Percentiles rank a stretch among this genome's conserved stretches.
Conservation (phyloP, 441 rosid genomes). For the Pelargonium hybrid region DNA sequence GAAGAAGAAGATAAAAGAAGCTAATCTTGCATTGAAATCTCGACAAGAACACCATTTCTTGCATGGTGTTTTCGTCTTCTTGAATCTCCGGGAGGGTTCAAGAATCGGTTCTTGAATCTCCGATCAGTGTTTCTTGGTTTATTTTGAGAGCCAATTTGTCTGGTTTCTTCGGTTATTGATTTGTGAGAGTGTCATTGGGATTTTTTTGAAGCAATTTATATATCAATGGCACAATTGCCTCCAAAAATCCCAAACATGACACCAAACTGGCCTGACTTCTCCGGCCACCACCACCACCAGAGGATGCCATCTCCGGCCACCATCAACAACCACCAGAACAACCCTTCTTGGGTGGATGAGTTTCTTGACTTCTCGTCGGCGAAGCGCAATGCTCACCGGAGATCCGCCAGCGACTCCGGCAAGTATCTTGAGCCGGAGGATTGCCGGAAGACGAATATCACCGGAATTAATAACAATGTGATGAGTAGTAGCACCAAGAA, state of each 20-base stretch:
- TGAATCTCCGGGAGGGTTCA: not conserved
- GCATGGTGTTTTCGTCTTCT: no score
- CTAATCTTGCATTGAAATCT: no score
- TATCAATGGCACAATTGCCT: slow-evolving; percentile 6
- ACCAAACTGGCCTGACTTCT: not conserved
- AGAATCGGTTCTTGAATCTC: not conserved
- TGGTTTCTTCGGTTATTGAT: no score
- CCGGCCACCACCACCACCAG: slow-evolving; percentile 9
- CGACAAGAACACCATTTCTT: not conserved
- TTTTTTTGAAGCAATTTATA: not conserved
- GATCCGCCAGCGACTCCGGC: slow-evolving; percentile 67
- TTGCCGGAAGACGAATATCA: not conserved
- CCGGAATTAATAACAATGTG: not conserved
- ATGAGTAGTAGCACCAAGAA: no score
- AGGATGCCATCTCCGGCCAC: not conserved
- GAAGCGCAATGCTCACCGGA: slow-evolving; percentile 59
- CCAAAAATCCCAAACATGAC: not conserved
- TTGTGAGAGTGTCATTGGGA: not conserved
- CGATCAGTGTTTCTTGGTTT: not conserved
- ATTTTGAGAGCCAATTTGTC: no score
- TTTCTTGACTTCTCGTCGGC: slow-evolving; percentile 77
- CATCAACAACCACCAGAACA: slow-evolving; percentile 20
- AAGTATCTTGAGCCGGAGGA: not conserved
- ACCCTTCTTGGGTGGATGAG: slow-evolving; percentile 74
- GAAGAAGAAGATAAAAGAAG: no score